A percentile compares a stretch with the other conserved stretches of the same genome.
Conservation (phyloP, 1,139 yeast species). For the Geotrichum reessii region DNA sequence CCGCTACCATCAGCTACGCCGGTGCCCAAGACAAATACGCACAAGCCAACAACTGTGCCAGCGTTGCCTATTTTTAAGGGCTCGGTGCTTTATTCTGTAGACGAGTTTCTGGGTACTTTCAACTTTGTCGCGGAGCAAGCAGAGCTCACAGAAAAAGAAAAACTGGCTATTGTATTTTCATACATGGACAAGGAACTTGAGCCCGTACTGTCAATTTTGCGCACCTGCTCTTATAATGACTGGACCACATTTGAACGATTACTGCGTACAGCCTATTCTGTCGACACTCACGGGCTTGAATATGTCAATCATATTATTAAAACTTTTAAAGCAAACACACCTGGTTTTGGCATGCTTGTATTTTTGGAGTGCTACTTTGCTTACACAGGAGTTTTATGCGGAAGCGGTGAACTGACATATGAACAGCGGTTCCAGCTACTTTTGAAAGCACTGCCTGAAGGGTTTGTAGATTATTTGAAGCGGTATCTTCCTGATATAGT, state of each 20-base stretch:
- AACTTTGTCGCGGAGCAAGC: slow-evolving; percentile 6
- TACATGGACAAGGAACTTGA: slow-evolving; percentile 11
- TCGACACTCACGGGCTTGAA: slow-evolving; percentile 11
- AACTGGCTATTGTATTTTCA: slow-evolving; percentile 8
- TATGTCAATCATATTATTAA: slow-evolving; percentile 14
- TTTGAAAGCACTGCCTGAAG: slow-evolving; percentile 9
- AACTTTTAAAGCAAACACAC: slow-evolving; percentile 11
- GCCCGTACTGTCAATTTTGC: slow-evolving; percentile 12
- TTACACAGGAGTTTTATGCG: slow-evolving; percentile 10
- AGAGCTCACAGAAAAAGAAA: slow-evolving; percentile 12
- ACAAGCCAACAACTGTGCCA: not conserved
- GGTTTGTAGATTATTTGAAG: slow-evolving; percentile 7
- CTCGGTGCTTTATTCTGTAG: slow-evolving; percentile 9
- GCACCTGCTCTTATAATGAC: slow-evolving; percentile 14
- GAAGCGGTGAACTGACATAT: slow-evolving; percentile 6
- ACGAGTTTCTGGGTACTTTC: slow-evolving; percentile 9
- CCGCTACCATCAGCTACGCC: slow-evolving; percentile 4
- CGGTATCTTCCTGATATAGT: slow-evolving; percentile 3
- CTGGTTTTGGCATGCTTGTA: slow-evolving; percentile 16
- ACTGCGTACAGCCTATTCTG: slow-evolving; percentile 14
- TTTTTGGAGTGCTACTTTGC: slow-evolving; percentile 16
- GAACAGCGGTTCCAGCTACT: slow-evolving; percentile 13
- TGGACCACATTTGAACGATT: slow-evolving; percentile 15
- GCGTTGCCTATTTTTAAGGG: slow-evolving; percentile 11
- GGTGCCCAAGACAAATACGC: not conserved